phyloP scores from a whole-genome alignment of 2,329 filamentous ascomycete genomes.

The Trichophyton schoenleinii region DNA sequence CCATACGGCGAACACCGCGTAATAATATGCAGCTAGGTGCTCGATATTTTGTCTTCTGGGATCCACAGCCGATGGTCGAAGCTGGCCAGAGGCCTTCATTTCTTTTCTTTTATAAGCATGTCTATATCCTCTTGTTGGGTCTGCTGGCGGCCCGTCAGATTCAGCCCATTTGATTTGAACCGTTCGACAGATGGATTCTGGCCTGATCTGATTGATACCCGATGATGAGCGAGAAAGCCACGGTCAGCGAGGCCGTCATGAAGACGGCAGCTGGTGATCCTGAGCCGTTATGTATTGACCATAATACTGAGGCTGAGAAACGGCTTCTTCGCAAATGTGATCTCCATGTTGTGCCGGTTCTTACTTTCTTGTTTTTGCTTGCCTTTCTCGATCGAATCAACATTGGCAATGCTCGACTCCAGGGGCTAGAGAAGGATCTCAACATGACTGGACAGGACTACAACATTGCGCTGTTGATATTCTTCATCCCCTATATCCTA shows the following conservation, averaged over 20 bases:
- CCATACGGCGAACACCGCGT: neutral
- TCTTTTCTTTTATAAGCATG: neutral
- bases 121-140: too few relatives aligned
- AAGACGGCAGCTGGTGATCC: conserved; percentile 4
- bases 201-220: neutral
- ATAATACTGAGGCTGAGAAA: conserved; percentile 23
- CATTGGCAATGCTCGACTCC: conserved; percentile 37
- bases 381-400: conserved; percentile 37
- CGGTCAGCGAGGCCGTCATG: conserved; percentile 9
- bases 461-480: conserved; percentile 33
- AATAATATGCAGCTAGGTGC: neutral
- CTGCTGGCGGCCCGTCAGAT: neutral
- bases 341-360: conserved; percentile 36
- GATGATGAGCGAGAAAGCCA: neutral
- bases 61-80: neutral
- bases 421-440: conserved; percentile 33
- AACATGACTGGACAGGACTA: conserved; percentile 33
- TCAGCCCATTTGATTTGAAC: neutral
- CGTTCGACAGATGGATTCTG: neutral
- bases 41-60: neutral
- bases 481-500: conserved; percentile 37
- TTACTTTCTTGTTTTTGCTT: conserved; percentile 35
- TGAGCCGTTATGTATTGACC: conserved; percentile 11
- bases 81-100: neutral
- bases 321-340: conserved; percentile 38